Evolutionary conservation across 441 rosid species (phyloP), one percentile per base, ranked within the genome.

Genomic region (Eutrema salsugineum): DNA sequence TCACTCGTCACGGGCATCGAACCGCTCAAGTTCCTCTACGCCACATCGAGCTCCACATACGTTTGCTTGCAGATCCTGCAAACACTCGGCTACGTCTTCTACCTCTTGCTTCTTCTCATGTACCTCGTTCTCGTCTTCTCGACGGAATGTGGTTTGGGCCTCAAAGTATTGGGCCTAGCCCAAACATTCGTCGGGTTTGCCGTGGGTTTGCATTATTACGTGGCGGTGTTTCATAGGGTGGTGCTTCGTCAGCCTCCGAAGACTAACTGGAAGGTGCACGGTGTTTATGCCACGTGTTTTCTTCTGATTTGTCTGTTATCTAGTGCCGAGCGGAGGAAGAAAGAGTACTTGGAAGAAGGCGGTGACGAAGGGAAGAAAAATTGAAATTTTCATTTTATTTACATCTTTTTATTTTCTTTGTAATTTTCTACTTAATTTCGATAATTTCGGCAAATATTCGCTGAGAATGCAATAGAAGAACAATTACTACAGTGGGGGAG

Each of bases 301-400:
- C 90, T 93, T 56, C 46, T 82, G 22, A 83, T 91, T 68, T 88
- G 95, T 73, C 16, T 93, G 79, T 70, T 85, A 2, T 82, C 89
- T 17, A 80, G 56, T 27, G 94, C 94, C 6, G 99, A 93, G 69
- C 65, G 92, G 82, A 86, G 92, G 70, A 95, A 95, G 92, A 95
- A 93, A 78, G 89, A 93, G 62, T 93, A 92, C 75, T 59, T 88
- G 82, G 92, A 87, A 81, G 97, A 89, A 19, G 87, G 93, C 0
- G 98, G 96, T 28, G 94, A 88, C 48, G 97, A 93, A 70, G 94
- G 92, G 16, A 95, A 95, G 91, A 87, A 87, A 79, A 93, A 86
- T 17, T 95, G 74, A 83, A 24, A 30, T 19, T 43, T 64, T 56
- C 17, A 24, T 43, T 46, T 28, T 8, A 8, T 16, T 16, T 22